Evolutionary conservation across 176 grass and related monocot species (phyloP).

Genomic region (Hordeum vulgare): DNA sequence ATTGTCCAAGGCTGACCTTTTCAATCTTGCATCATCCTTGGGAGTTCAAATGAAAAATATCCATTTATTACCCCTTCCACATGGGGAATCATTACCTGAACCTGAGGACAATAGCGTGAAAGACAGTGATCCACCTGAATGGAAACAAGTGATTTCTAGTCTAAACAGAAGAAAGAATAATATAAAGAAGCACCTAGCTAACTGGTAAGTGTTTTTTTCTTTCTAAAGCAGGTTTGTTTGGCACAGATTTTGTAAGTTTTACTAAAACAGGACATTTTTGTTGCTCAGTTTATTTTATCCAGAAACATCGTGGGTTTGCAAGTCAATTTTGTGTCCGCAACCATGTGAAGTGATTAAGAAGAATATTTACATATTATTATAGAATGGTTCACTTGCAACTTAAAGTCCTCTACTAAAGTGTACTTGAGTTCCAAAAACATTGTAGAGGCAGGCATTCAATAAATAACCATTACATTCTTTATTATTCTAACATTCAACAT

Average conservation of each 20-base stretch:
- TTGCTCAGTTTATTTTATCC: background rate
- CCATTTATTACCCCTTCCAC: constrained; percentile 69
- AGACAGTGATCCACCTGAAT: constrained; percentile 42
- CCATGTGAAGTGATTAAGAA: constrained; percentile 6
- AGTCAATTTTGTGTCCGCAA: background rate
- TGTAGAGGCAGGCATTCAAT: background rate
- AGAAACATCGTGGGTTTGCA: background rate
- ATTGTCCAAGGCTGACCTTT: constrained; percentile 59
- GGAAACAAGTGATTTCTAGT: constrained; percentile 53
- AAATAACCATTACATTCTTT: background rate
- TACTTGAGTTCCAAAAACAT: background rate
- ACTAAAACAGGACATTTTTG: constrained; percentile 17
- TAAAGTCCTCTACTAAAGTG: background rate
- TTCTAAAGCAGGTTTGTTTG: background rate
- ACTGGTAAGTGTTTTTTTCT: constrained; percentile 48
- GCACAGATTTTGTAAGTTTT: background rate
- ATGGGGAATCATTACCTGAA: constrained; percentile 8
- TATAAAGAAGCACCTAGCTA: constrained; percentile 52
- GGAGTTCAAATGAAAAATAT: constrained; percentile 77
- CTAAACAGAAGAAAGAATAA: constrained; percentile 58
- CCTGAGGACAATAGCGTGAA: constrained; percentile 16
- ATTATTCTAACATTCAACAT: constrained; percentile 9
- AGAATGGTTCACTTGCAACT: background rate
- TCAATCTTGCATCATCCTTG: constrained; percentile 84
- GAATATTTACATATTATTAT: constrained; percentile 5